A percentile compares a stretch with the other conserved stretches of the same genome.
Conservation (phyloP, 2,329 filamentous ascomycete species). For the Camptophora hylomeconis region DNA sequence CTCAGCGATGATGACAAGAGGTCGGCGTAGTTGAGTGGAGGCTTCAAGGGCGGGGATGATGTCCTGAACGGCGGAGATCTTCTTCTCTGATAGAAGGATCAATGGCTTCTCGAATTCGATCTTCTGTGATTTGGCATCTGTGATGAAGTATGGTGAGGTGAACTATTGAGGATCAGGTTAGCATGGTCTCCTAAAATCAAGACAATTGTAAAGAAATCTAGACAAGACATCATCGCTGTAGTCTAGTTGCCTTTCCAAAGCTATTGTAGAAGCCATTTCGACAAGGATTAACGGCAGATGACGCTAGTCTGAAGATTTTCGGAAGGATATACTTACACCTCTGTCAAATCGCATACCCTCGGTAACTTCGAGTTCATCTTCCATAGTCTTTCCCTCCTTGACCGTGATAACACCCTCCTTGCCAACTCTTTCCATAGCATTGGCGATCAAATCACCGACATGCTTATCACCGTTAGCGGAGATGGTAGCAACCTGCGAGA, state of each 20-base stretch:
- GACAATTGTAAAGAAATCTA: no score
- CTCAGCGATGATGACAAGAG: constrained; percentile 96
- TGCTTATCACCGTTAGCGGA: constrained; percentile 93
- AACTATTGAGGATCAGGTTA: no score
- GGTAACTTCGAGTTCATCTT: constrained; percentile 95
- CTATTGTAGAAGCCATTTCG: no score
- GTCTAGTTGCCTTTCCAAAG: no score
- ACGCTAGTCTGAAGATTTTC: no score
- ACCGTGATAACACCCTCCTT: constrained; percentile 99
- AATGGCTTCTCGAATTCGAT: constrained; percentile 99
- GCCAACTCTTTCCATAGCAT: constrained; percentile 98
- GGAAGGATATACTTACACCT: no score
- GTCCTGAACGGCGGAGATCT: constrained; percentile 98
- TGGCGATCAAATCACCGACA: constrained; percentile 91
- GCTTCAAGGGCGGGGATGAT: constrained; percentile 97
- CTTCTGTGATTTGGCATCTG: constrained; percentile 96
- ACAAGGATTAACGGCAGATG: no score
- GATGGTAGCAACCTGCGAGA: constrained; percentile 96
- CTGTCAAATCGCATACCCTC: constrained; percentile 99
- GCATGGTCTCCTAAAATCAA: no score
- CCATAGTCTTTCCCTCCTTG: constrained; percentile 98
- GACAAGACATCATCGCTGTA: no score
- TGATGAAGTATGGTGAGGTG: constrained; percentile 99
- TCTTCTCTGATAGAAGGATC: constrained; percentile 98
- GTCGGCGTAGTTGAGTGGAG: constrained; percentile 86